Evolutionary conservation across 1,284 basidiomycete species (phyloP), one percentile per base, ranked within the genome.

Genomic region (Acaromyces ingoldii): DNA sequence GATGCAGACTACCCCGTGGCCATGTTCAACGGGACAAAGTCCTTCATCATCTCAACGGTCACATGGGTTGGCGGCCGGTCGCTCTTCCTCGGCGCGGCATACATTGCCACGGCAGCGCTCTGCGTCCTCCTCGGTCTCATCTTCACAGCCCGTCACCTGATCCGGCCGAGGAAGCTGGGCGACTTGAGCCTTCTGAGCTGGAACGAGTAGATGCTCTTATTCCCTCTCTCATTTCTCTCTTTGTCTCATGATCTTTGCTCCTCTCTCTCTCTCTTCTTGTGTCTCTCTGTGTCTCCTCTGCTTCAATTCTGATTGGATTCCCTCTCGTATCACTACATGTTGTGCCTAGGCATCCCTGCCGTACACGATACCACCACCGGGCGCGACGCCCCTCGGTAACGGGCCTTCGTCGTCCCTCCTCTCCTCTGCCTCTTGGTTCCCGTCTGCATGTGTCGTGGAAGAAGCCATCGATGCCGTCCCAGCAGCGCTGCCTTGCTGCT

Each of bases 51-150:
- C 63, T 91, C 90, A 43, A 98, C 93, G 0, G 89, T 93, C 3
- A 89, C 91, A 1, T 98, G 93, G 91, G 89, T 96, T 68, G 95
- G 95, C 19, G 95, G 95, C 25, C 91, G 93, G 78, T 93, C 93
- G 70, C 85, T 91, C 0, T 97, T 98, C 84, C 81, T 99, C 22
- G 95, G 95, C 6, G 91, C 91, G 85, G 88, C 91, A 2, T 98
- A 97, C 74, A 87, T 99, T 49, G 91, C 85, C 17, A 85, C 91
- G 0, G 87, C 91, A 1, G 84, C 82, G 9, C 79, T 97, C 17
- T 95, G 95, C 72, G 85, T 97, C 26, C 78, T 89, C 10, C 82
- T 98, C 29, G 92, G 90, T 4, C 77, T 96, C 48, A 80, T 85
- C 10, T 91, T 95, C 25, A 90, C 91, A n/a, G 83, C 88, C 51